Base-by-base conservation (phyloP, 2,329 filamentous ascomycete genomes). In the Colletotrichum ledebouriae region DNA sequence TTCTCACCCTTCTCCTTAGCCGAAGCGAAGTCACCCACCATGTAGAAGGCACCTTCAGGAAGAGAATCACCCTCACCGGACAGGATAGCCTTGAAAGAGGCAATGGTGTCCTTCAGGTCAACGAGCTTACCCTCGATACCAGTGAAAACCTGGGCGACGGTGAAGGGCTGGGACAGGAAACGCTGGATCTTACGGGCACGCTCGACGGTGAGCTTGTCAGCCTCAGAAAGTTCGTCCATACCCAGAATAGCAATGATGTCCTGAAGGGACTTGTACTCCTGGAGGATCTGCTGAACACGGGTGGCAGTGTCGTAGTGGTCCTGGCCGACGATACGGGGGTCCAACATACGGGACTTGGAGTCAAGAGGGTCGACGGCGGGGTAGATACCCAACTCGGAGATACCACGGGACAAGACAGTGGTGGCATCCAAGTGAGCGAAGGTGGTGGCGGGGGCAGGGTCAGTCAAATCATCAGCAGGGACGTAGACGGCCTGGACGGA, bases 181-280 rank as follows among this genome's bases (percentile, higher is more conserved):
- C 94, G 93, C 90, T 99, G 96, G 82, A 99, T 92, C 90, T 98
- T 98, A 89, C 96, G 95, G 84, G 96, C 96, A 91, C 96, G 96
- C 92, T 99, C 96, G 89, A 99, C 96, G 77, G 96, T 98, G 79
- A 99, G 91, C 92, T 99, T 98, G 85, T 99, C 96, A 78, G 93
- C 92, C 89, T 98, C 96, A 73, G 96, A 98, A 86, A 99, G 87
- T 84, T 99, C 96, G 85, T 99, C 96, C 96, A 99, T 98, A 92
- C 95, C 95, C 82, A 98, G 86, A 94, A 99, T 99, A 85, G 96
- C 96, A 89, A 98, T 98, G 91, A 99, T 99, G 88, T 99, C 96
- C 88, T 99, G 96, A 76, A 99, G 94, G 73, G 95, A 98, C 93
- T 98, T 98, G 93, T 99, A 99, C 89, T 98, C 96, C 87, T 99